Base-by-base conservation (phyloP, 352 stramenopile genomes). In the Elongisporangium senticosum region DNA sequence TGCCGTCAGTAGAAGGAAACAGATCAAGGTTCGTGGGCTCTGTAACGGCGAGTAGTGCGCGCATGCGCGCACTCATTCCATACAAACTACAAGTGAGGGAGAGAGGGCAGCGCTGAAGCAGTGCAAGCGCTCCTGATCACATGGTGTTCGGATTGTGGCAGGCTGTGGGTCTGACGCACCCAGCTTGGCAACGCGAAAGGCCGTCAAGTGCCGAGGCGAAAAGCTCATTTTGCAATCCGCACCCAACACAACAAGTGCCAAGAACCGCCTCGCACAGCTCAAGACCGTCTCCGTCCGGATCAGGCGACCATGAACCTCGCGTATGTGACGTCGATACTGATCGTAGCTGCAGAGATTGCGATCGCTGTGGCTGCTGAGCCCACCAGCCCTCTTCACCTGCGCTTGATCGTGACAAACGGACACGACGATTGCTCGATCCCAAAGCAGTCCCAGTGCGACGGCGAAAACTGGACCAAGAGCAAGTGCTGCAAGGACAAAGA, bases 1-100 rank as follows among this genome's bases (percentile, higher is more conserved):
- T 75, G 68, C 64, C 71, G 77, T 22, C 69, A 84, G n/a, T 88
- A 66, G 37, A 33, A 26, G 14, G 19, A 20, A 14, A 53, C 22
- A 21, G 49, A 15, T 17, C 22, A 22, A 53, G 49, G 49, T 37
- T 13, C 26, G 26, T 43, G 33, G 11, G 33, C 33, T 43, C 1
- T 26, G 33, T 43, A 43, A 43, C 33, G 33, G 33, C 4, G 33
- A 43, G 3, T 43, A 43, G 33, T 43, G 33, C 33, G 33, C 33
- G 33, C 33, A 14, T 17, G 33, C 33, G 33, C 33, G 33, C 33
- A 43, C 33, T 43, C 33, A 4, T 43, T 43, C 5, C 33, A 43
- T 43, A 43, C 33, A 43, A 43, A 43, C 13, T 6, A 10, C 33
- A 43, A 43, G 11, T 43, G 33, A 43, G 33, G 11, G 33, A 43